phyloP scores from a whole-genome alignment of 352 stramenopile species.

The Hyphochytrium catenoides region DNA sequence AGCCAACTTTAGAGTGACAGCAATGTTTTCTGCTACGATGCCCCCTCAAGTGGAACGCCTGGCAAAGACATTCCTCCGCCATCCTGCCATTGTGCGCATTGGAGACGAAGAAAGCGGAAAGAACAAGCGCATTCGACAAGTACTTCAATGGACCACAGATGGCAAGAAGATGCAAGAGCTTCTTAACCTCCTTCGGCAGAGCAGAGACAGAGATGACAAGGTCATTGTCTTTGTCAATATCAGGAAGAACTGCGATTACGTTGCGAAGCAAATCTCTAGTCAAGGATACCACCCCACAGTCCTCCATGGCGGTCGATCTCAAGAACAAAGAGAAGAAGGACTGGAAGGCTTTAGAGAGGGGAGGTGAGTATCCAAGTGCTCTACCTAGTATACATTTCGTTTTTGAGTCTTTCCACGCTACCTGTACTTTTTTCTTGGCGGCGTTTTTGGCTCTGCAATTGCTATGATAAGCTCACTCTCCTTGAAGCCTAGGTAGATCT shows the following conservation, averaged over 20 bases:
- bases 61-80: constrained; percentile 86
- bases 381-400: too few species aligned
- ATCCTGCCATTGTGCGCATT: constrained; percentile 92
- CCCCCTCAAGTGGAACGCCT: constrained; percentile 84
- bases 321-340: constrained; percentile 81
- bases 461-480: too few species aligned
- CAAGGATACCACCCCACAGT: constrained; percentile 71
- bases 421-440: too few species aligned
- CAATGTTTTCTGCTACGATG: constrained; percentile 99
- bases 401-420: too few species aligned
- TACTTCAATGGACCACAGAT: constrained; percentile 73
- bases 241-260: constrained; percentile 90
- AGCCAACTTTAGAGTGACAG: constrained; percentile 44
- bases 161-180: constrained; percentile 71
- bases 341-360: constrained; percentile 67
- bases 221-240: constrained; percentile 99
- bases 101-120: constrained; percentile 90
- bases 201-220: constrained; percentile 54
- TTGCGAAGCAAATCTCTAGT: constrained; percentile 73
- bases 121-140: constrained; percentile 95
- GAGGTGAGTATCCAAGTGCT: too few species aligned
- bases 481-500: too few species aligned
- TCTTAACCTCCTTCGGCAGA: constrained; percentile 51
- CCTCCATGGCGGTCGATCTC: constrained; percentile 89
- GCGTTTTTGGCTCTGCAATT: too few species aligned